Conservation (phyloP, 1,284 basidiomycete genomes). For the Cutaneotrichosporon mucoides region DNA sequence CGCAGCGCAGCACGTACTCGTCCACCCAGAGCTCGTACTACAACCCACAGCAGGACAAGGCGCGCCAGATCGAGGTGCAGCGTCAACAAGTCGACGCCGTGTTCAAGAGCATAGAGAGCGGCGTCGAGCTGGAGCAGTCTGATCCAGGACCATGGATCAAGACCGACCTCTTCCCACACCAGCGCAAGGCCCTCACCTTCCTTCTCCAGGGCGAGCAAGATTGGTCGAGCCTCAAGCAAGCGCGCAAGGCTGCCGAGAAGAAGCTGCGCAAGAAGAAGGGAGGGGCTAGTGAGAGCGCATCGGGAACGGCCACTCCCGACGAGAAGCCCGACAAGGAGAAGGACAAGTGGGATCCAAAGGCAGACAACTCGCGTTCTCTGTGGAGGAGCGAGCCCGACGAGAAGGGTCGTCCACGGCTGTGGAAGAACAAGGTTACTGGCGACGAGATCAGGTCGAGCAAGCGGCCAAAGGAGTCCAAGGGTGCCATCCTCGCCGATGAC, state of each 20-base stretch:
- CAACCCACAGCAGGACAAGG: constrained; percentile 52
- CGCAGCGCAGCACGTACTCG: constrained; percentile 14
- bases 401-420: constrained; percentile 60
- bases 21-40: background rate
- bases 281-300: constrained; percentile 11
- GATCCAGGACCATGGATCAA: constrained; percentile 81
- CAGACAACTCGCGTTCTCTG: constrained; percentile 34
- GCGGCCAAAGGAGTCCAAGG: constrained; percentile 72
- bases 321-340: background rate
- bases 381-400: constrained; percentile 41
- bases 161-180: constrained; percentile 91
- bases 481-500: constrained; percentile 89
- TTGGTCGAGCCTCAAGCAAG: constrained; percentile 36
- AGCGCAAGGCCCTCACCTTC: constrained; percentile 96
- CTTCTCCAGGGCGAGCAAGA: constrained; percentile 79
- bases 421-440: constrained; percentile 83
- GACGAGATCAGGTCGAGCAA: constrained; percentile 57
- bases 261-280: constrained; percentile 22
- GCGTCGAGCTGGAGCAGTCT: constrained; percentile 79
- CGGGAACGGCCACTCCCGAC: constrained; percentile 8
- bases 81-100: constrained; percentile 89
- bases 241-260: constrained; percentile 34
- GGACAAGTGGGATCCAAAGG: constrained; percentile 21
- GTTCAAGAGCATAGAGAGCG: constrained; percentile 80
- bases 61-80: constrained; percentile 84